phyloP scores from a whole-genome alignment of 2,329 filamentous ascomycete genomes.

The Penicillium expansum region DNA sequence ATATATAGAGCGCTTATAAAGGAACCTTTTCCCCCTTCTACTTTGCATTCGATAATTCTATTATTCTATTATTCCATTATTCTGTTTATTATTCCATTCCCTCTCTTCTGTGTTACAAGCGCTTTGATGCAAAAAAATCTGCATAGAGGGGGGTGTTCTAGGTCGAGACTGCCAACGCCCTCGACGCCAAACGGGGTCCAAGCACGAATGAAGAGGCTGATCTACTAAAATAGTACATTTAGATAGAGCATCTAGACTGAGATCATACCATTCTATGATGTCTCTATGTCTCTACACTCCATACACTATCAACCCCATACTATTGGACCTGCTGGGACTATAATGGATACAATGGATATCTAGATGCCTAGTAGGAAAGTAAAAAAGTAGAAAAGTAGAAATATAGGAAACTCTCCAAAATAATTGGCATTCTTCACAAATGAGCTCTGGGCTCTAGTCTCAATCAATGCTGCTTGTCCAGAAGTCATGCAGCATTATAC shows the following conservation, averaged over 20 bases:
- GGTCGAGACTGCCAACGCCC: constrained; percentile 8
- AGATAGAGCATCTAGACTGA: neutral
- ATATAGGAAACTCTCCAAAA: neutral
- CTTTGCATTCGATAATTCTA: neutral
- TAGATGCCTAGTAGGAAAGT: neutral
- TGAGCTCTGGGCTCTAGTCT: neutral
- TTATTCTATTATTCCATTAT: neutral
- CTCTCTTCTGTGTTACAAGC: neutral
- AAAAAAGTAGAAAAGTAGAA: neutral
- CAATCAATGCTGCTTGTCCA: constrained; percentile 2
- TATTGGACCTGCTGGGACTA: neutral
- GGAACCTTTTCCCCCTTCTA: too few species aligned
- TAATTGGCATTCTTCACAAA: constrained; percentile 5
- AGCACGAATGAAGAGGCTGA: constrained; percentile 8
- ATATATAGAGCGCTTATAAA: constrained; percentile 16
- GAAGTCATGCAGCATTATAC: neutral
- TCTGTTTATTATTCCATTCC: neutral
- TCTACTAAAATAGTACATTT: neutral
- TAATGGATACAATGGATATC: neutral
- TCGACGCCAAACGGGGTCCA: constrained; percentile 10
- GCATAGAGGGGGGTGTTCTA: constrained; percentile 9
- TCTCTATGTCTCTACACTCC: neutral
- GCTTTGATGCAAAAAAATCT: constrained; percentile 5
- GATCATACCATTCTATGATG: neutral
- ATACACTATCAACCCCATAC: neutral